Base-by-base conservation (phyloP, 352 stramenopile species). In the Phytophthora vignae region DNA sequence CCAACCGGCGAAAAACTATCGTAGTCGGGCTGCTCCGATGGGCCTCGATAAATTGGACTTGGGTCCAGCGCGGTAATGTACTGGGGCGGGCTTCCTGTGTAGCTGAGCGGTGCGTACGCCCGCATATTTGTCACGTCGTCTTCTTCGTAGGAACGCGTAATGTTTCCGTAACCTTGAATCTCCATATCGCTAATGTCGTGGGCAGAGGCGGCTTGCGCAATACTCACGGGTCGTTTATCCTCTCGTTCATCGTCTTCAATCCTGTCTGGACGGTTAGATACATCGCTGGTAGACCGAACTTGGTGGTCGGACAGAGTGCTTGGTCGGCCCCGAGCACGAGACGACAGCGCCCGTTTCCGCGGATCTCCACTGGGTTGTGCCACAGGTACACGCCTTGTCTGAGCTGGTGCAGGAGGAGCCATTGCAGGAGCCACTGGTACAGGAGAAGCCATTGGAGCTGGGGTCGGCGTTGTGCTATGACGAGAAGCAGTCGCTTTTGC, bases 1-100 rank as follows among this genome's bases (percentile, higher is more conserved):
- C 62, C 75, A 22, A 76, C 53, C 1, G 83, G 81, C 1, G 85
- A 88, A 55, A 91, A 84, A 3, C 52, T 54, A 53, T 85, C 80
- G 65, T 92, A 92, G 17, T 66, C 61, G 36, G 64, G 58, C 17
- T 76, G 67, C 10, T 74, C 71, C 19, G 60, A 58, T n/a, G 66
- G 59, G 15, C 69, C 68, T 44, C 83, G 81, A 73, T 86, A 86
- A 14, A 79, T 60, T 42, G 77, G 77, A 31, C 66, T 60, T 12
- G 62, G 69, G 4, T 87, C 72, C 17, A 88, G 49, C 10, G 67
- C 53, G 10, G 70, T 75, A 53, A 90, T 62, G 6, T 79, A 65
- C 33, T 79, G 40, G 0, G 76, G 67, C 10, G 79, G 80, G 21
- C 76, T 84, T 2, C 57, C 61, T 3, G 78, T 73, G 61, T 76